Conservation (phyloP, 2,329 filamentous ascomycete genomes). For the Fusarium drepaniforme region DNA sequence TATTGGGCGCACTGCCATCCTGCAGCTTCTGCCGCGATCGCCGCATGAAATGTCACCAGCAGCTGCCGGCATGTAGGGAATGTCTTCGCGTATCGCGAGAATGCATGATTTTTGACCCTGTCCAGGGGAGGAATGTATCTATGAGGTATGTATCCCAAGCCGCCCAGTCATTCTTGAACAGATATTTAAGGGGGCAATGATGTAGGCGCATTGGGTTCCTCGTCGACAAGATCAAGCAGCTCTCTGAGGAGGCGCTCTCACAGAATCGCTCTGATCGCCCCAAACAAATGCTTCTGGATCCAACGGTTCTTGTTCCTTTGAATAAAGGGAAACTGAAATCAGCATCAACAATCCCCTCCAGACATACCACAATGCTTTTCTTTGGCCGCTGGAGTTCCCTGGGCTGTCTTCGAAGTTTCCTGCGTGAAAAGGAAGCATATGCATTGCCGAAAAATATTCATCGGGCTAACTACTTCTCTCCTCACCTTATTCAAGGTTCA, state of each 20-base stretch:
- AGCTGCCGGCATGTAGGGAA: neutral
- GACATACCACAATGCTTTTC: neutral
- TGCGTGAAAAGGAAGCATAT: neutral
- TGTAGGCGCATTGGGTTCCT: neutral
- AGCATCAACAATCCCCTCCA: neutral
- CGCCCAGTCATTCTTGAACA: neutral
- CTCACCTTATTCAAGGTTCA: neutral
- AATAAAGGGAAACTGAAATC: neutral
- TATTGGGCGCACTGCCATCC: neutral
- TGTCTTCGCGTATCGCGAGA: neutral
- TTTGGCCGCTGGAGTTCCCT: neutral
- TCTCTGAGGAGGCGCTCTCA: neutral
- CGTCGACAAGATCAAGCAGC: neutral
- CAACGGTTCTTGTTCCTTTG: neutral
- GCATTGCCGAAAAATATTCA: neutral
- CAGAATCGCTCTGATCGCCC: neutral
- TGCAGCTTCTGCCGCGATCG: neutral
- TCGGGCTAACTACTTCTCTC: neutral
- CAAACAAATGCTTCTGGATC: neutral
- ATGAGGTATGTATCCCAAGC: neutral
- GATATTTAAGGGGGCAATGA: neutral
- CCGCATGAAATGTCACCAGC: neutral
- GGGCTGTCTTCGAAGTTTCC: neutral
- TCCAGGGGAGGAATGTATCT: neutral
- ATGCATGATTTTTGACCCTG: neutral